These are phyloP conservation scores for Dioscorea alata DNA, from an alignment of 106 monocot species.

Conservation along the genomic window DNA sequence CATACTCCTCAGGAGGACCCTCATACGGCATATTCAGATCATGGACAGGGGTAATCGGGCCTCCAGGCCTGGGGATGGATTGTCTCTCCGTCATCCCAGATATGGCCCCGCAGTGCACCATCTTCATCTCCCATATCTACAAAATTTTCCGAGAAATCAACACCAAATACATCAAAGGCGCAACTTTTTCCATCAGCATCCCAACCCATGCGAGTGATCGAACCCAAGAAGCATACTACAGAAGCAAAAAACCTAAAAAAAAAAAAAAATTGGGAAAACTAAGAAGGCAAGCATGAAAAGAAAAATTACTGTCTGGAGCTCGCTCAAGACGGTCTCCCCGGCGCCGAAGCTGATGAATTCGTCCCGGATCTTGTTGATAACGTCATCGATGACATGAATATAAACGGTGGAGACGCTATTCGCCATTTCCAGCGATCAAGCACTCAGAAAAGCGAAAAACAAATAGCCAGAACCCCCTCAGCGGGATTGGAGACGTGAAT, in stretches of 20 bases:
- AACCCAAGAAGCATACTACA: background rate
- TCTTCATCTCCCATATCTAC: conserved; percentile 96
- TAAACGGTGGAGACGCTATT: conserved; percentile 62
- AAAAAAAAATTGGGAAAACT: conserved; percentile 4
- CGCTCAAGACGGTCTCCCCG: conserved; percentile 65
- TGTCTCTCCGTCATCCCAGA: conserved; percentile 50
- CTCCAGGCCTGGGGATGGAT: conserved; percentile 29
- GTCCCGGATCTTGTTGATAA: conserved; percentile 78
- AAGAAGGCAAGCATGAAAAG: background rate
- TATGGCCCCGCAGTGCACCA: conserved; percentile 83
- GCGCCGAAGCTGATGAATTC: conserved; percentile 62
- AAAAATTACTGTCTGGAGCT: conserved; percentile 82
- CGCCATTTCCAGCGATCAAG: conserved; percentile 12
- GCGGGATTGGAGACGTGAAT: background rate
- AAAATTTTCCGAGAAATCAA: background rate
- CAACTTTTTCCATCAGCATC: too few relatives aligned
- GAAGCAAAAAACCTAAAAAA: background rate
- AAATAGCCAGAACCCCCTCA: background rate
- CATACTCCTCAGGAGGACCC: conserved; percentile 83
- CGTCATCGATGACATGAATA: conserved; percentile 85
- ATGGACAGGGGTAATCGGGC: conserved; percentile 60
- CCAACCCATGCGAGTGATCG: too few relatives aligned
- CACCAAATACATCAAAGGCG: background rate
- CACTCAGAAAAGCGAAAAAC: background rate
- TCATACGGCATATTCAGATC: conserved; percentile 97